These are phyloP conservation scores for Hippophae rhamnoides DNA, from an alignment of 306 rosid species.

Conservation along the genomic window DNA sequence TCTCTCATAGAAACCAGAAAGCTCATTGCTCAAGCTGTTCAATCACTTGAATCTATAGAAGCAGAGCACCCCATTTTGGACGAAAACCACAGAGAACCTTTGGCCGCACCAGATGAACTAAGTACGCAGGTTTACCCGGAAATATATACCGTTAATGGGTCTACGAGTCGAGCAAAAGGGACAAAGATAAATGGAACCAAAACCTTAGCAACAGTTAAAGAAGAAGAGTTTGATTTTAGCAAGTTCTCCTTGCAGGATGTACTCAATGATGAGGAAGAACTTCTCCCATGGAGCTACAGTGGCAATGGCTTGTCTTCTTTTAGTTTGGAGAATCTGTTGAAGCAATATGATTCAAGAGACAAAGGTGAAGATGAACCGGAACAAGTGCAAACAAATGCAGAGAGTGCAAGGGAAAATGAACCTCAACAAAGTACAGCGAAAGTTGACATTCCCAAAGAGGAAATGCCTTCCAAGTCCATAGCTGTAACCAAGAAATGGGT, in stretches of 20 bases:
- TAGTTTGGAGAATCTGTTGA: slow-evolving; percentile 26
- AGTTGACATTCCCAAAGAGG: slow-evolving; percentile 27
- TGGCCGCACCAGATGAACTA: slow-evolving; percentile 26
- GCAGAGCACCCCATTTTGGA: slow-evolving; percentile 18
- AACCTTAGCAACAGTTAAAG: slow-evolving; percentile 21
- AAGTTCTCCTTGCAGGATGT: slow-evolving; percentile 33
- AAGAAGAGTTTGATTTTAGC: slow-evolving; percentile 31
- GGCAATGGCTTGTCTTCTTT: slow-evolving; percentile 25
- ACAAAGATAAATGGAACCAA: slow-evolving; percentile 45
- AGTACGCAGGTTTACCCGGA: slow-evolving; percentile 15
- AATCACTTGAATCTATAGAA: slow-evolving; percentile 59
- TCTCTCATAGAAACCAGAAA: slow-evolving; percentile 77
- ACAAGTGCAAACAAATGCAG: slow-evolving; percentile 23
- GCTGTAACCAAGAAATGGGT: slow-evolving; percentile 62
- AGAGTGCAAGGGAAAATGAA: slow-evolving; percentile 19
- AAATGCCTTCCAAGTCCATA: slow-evolving; percentile 20
- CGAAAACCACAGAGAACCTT: slow-evolving; percentile 19
- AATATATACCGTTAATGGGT: slow-evolving; percentile 9
- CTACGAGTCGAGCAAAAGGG: slow-evolving; percentile 22
- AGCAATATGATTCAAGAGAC: slow-evolving; percentile 19
- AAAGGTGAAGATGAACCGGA: background rate
- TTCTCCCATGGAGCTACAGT: slow-evolving; percentile 22
- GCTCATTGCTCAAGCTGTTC: slow-evolving; percentile 89
- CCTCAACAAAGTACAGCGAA: slow-evolving; percentile 29
- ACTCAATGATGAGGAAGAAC: slow-evolving; percentile 32